Conservation (phyloP, 1,284 basidiomycete species). For the Apiotrichum laibachii region DNA sequence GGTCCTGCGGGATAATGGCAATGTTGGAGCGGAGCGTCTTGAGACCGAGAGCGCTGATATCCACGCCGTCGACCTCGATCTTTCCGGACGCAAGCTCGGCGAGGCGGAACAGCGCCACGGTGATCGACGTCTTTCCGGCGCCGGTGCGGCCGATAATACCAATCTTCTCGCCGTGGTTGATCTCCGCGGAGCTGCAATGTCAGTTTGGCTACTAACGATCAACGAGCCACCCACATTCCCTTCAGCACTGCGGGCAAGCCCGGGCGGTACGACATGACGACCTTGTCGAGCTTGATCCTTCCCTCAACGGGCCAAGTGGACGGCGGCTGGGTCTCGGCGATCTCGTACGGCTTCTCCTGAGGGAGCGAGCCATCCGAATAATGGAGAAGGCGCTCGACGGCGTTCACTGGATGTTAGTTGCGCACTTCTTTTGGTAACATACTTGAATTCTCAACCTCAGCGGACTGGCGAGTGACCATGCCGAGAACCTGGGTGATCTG, state of each 20-base stretch:
- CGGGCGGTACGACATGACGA: conserved; percentile 52
- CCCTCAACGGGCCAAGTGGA: conserved; percentile 47
- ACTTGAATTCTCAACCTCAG: conserved; percentile 61
- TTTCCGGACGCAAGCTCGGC: conserved; percentile 51
- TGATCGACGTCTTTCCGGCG: conserved; percentile 60
- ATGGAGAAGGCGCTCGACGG: conserved; percentile 66
- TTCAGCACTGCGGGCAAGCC: conserved; percentile 55
- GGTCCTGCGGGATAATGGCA: conserved; percentile 82
- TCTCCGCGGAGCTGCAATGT: conserved; percentile 19
- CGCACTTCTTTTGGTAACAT: conserved; percentile 2
- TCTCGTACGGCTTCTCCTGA: conserved; percentile 66
- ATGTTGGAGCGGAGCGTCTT: conserved; percentile 53
- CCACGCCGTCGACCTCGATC: conserved; percentile 52
- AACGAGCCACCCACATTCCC: conserved; percentile 43
- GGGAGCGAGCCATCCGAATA: conserved; percentile 59
- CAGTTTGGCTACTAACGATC: neutral
- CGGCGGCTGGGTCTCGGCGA: conserved; percentile 58
- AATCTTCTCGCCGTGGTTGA: conserved; percentile 53
- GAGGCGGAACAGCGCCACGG: conserved; percentile 57
- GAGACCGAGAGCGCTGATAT: conserved; percentile 54
- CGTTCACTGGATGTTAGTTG: conserved; percentile 55
- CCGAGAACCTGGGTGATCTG: conserved; percentile 57
- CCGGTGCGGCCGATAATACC: conserved; percentile 56
- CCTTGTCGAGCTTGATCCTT: conserved; percentile 43
- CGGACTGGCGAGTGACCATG: conserved; percentile 57